These are phyloP conservation scores for Saururus chinensis DNA, from an alignment of 164 flowering plant species.

Conservation along the genomic window DNA sequence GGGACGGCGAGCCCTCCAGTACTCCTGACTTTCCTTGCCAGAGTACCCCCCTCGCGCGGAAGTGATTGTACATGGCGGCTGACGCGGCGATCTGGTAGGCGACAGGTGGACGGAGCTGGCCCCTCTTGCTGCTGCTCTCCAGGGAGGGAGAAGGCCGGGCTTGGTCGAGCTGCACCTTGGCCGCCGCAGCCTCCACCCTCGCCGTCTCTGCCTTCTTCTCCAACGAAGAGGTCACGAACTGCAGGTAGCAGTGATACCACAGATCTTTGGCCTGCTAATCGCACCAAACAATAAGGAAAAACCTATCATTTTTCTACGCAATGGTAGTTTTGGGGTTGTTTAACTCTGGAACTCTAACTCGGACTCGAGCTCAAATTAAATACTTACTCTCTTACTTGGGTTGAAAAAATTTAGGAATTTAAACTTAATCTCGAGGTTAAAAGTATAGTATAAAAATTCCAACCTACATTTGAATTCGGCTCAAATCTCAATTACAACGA, in stretches of 20 bases:
- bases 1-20: constrained; percentile 17
- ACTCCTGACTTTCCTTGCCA: too few species aligned
- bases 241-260: constrained; percentile 34
- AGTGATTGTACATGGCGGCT: constrained; percentile 69
- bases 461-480: too few species aligned
- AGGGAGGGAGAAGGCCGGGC: too few species aligned
- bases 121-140: constrained; percentile 16
- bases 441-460: too few species aligned
- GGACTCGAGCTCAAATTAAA: too few species aligned
- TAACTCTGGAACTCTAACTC: too few species aligned
- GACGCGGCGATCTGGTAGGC: constrained; percentile 82
- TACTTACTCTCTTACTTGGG: too few species aligned
- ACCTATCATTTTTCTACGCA: background rate
- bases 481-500: too few species aligned
- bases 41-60: constrained; percentile 29
- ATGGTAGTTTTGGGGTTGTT: too few species aligned
- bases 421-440: too few species aligned
- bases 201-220: constrained; percentile 73
- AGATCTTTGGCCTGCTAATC: constrained; percentile 40
- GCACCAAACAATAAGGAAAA: too few species aligned
- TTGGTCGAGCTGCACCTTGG: constrained; percentile 41
- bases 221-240: constrained; percentile 73
- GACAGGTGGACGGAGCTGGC: constrained; percentile 24
- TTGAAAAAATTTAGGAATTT: too few species aligned
- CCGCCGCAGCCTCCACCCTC: constrained; percentile 45